These are phyloP conservation scores for Bolboschoenus planiculmis DNA, from an alignment of 176 grass and related monocot species.

Conservation along the genomic window DNA sequence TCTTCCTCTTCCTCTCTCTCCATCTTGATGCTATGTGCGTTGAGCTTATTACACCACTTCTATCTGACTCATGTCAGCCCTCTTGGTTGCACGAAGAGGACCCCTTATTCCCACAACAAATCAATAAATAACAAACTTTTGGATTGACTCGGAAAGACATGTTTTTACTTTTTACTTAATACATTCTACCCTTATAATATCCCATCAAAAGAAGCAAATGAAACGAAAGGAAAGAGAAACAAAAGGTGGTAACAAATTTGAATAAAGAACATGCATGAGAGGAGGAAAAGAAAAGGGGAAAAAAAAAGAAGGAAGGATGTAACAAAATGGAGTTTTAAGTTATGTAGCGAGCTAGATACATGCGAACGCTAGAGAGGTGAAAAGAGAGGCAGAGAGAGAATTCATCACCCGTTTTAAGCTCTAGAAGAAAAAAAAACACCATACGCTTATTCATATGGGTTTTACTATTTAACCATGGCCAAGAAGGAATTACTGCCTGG, in stretches of 20 bases:
- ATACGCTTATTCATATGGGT: conserved; percentile 7
- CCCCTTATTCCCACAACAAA: conserved; percentile 78
- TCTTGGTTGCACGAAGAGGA: conserved; percentile 31
- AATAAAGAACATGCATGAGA: conserved; percentile 29
- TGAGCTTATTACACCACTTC: conserved; percentile 41
- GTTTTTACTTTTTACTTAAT: conserved; percentile 21
- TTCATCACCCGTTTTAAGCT: conserved; percentile 14
- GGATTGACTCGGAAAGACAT: conserved; percentile 27
- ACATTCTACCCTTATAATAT: conserved; percentile 23
- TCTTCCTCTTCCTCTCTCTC: conserved; percentile 16
- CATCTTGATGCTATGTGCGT: conserved; percentile 22
- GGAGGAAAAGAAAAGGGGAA: conserved; percentile 1
- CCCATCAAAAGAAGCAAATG: conserved; percentile 33
- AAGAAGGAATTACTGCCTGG: conserved; percentile 76
- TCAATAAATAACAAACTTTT: conserved; percentile 78
- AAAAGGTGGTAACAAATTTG: conserved; percentile 33
- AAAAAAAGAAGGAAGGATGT: neutral
- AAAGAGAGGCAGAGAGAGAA: conserved; percentile 21
- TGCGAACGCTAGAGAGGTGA: conserved; percentile 27
- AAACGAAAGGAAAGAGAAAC: conserved; percentile 40
- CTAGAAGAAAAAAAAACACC: conserved; percentile 24
- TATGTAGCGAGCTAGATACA: conserved; percentile 58
- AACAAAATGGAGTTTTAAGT: conserved; percentile 32
- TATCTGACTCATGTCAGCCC: conserved; percentile 32
- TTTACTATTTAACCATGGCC: conserved; percentile 80